Evolutionary conservation across 306 rosid genomes (phyloP).

Genomic region (Hylodesmum podocarpum): DNA sequence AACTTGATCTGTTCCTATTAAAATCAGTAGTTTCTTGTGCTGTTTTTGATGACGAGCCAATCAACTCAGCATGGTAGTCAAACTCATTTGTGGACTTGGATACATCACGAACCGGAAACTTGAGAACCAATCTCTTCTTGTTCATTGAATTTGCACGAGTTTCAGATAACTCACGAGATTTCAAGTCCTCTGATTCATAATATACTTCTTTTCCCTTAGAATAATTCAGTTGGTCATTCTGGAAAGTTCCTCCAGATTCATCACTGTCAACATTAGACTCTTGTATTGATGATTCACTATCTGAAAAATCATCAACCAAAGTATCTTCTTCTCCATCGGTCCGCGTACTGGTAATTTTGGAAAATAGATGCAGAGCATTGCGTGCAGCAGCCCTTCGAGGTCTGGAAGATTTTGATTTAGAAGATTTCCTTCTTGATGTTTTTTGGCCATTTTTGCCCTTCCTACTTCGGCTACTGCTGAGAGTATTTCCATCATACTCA

Average conservation of each 20-base stretch:
- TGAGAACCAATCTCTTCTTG: conserved; percentile 76
- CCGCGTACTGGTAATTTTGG: conserved; percentile 76
- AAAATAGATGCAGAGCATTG: conserved; percentile 80
- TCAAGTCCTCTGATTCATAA: conserved; percentile 50
- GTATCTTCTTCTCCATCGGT: conserved; percentile 84
- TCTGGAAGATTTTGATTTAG: conserved; percentile 76
- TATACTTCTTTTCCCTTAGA: conserved; percentile 73
- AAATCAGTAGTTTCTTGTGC: conserved; percentile 45
- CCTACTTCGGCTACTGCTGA: conserved; percentile 49
- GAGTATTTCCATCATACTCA: conserved; percentile 60
- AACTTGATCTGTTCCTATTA: conserved; percentile 32
- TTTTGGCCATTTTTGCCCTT: conserved; percentile 64
- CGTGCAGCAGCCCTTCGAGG: conserved; percentile 98
- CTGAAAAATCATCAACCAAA: conserved; percentile 64
- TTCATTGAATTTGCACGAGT: conserved; percentile 44
- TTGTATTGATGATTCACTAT: conserved; percentile 70
- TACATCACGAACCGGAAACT: conserved; percentile 63
- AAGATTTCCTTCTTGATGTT: conserved; percentile 57
- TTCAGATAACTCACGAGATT: conserved; percentile 48
- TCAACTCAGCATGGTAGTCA: conserved; percentile 48
- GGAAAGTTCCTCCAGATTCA: conserved; percentile 61
- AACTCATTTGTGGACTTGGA: conserved; percentile 42
- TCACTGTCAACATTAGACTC: conserved; percentile 79
- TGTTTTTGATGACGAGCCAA: conserved; percentile 64
- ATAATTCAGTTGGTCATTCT: conserved; percentile 48